Percentiles rank a stretch among this genome's conserved stretches.
phyloP scores from a whole-genome alignment of 192 early-diverging fungal genomes.

The Coemansia sp. region DNA sequence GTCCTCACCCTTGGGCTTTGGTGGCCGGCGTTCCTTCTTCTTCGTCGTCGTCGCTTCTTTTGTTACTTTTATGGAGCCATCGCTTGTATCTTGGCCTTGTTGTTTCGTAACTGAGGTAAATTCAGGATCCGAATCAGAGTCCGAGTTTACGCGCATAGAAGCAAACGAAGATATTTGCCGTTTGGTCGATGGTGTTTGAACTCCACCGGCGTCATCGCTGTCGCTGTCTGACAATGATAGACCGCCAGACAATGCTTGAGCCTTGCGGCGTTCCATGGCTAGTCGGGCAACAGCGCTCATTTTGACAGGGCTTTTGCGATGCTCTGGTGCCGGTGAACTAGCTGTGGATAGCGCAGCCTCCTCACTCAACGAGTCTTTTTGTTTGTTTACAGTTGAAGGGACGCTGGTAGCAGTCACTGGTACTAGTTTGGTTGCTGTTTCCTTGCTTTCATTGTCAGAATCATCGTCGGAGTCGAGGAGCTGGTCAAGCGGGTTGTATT shows the following conservation, averaged over 20 bases:
- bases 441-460: slow-evolving; percentile 1
- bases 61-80: neutral
- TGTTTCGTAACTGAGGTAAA: neutral
- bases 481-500: slow-evolving; percentile 39
- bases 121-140: slow-evolving; percentile 16
- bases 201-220: neutral
- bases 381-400: no score
- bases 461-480: slow-evolving; percentile 27
- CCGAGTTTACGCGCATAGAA: slow-evolving; percentile 20
- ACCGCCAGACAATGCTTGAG: neutral
- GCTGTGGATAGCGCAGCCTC: neutral
- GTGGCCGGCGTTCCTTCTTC: neutral
- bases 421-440: neutral
- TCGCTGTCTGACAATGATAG: slow-evolving; percentile 8
- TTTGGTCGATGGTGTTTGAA: neutral
- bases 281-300: slow-evolving; percentile 26
- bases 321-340: neutral
- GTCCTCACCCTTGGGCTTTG: neutral
- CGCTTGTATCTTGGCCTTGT: neutral
- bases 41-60: neutral
- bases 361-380: neutral
- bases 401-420: neutral
- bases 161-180: neutral
- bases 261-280: slow-evolving; percentile 10
- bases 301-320: neutral